Conservation (phyloP, 2,329 filamentous ascomycete genomes). For the Penicillium sp. region DNA sequence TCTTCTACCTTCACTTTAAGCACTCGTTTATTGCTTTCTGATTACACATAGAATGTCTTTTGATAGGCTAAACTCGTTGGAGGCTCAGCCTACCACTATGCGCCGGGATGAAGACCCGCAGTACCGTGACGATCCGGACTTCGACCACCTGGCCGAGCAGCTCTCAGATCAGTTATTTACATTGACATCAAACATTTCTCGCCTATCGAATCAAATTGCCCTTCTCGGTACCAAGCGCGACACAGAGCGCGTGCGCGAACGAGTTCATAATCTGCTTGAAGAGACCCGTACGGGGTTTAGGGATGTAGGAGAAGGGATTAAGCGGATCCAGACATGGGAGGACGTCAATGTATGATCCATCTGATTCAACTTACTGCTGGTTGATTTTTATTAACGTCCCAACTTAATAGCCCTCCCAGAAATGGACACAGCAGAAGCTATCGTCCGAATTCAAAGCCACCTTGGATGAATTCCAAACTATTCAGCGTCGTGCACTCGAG, state of each 20-base stretch:
- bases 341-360: slow-evolving; percentile 60
- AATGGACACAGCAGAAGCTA: slow-evolving; percentile 91
- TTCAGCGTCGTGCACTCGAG: slow-evolving; percentile 84
- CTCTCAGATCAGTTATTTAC: slow-evolving; percentile 84
- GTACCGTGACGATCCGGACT: slow-evolving; percentile 88
- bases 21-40: slow-evolving; percentile 1
- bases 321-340: slow-evolving; percentile 80
- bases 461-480: slow-evolving; percentile 78
- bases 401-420: slow-evolving; percentile 67
- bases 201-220: slow-evolving; percentile 72
- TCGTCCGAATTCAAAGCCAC: slow-evolving; percentile 85
- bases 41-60: slow-evolving; percentile 63
- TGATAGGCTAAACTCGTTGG: slow-evolving; percentile 73
- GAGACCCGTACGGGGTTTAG: slow-evolving; percentile 81
- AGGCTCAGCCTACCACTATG: slow-evolving; percentile 64
- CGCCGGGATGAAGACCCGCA: slow-evolving; percentile 60
- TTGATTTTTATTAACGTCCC: slow-evolving; percentile 9
- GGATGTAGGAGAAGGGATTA: slow-evolving; percentile 84
- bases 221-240: slow-evolving; percentile 84
- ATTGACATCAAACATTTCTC: slow-evolving; percentile 77
- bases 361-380: neutral
- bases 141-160: slow-evolving; percentile 69
- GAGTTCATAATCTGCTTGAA: slow-evolving; percentile 77
- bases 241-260: slow-evolving; percentile 79
- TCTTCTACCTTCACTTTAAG: slow-evolving; percentile 5